These are phyloP conservation scores for Trichoderma sp. DNA, from an alignment of 2,329 filamentous ascomycete genomes.

Conservation along the genomic window DNA sequence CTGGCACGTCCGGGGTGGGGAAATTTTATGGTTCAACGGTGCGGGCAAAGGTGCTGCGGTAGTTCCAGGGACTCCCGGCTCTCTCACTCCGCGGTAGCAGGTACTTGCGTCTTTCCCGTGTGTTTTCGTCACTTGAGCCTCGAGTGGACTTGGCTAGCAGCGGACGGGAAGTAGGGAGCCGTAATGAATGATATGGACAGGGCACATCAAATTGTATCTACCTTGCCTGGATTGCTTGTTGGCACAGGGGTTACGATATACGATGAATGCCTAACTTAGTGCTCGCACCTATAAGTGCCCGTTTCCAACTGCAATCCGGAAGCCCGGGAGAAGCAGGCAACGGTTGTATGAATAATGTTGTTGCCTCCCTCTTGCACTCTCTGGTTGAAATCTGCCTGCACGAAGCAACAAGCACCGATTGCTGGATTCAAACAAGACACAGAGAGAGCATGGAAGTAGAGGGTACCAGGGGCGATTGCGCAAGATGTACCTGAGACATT, in stretches of 20 bases:
- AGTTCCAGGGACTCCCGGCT: conserved; percentile 11
- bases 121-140: background rate
- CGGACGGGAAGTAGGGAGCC: background rate
- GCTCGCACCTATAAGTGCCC: background rate
- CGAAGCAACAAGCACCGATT: background rate
- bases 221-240: background rate
- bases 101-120: background rate
- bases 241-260: background rate
- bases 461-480: background rate
- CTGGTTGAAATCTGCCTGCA: background rate
- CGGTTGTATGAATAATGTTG: background rate
- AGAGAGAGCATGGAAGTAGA: background rate
- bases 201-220: too few relatives aligned
- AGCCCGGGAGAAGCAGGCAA: background rate
- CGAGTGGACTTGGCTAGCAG: background rate
- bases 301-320: background rate
- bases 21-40: conserved; percentile 14
- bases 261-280: background rate
- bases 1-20: conserved; percentile 6
- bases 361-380: background rate
- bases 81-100: background rate
- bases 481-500: conserved; percentile 12
- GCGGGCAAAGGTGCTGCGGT: background rate
- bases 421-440: background rate
- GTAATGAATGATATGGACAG: background rate